phyloP scores from a whole-genome alignment of 1,139 yeast genomes.

The Schizosaccharomyces versatilis region DNA sequence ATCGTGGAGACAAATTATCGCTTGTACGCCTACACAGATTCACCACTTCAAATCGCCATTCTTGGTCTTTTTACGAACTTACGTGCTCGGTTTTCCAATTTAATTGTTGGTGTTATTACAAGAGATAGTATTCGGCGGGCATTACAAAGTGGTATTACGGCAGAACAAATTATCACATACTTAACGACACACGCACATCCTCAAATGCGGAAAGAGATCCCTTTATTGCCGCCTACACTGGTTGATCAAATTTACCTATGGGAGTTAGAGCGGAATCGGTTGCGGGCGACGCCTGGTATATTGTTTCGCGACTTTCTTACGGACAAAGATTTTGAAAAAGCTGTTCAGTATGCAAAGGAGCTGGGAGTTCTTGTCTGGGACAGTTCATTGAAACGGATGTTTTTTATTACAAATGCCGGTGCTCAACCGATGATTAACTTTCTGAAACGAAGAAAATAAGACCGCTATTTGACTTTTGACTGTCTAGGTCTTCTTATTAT shows the following conservation, averaged over 20 bases:
- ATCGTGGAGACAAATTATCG: conserved; percentile 87
- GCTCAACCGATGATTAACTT: conserved; percentile 68
- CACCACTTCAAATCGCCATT: conserved; percentile 87
- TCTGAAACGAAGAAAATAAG: conserved; percentile 36
- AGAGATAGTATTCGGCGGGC: conserved; percentile 81
- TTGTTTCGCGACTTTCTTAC: conserved; percentile 66
- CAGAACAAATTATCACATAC: conserved; percentile 80
- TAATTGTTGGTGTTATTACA: conserved; percentile 84
- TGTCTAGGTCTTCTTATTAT: too few species aligned
- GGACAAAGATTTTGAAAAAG: conserved; percentile 51
- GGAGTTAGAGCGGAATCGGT: conserved; percentile 90
- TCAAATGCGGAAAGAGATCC: conserved; percentile 43
- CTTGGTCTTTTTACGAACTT: conserved; percentile 69
- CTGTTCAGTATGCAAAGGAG: conserved; percentile 64
- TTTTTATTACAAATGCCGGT: conserved; percentile 74
- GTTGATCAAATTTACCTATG: conserved; percentile 86
- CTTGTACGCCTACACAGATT: conserved; percentile 72
- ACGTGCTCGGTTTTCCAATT: conserved; percentile 63
- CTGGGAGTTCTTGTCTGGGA: conserved; percentile 79
- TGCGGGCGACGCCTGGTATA: conserved; percentile 70
- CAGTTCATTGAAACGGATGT: conserved; percentile 41
- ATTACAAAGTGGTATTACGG: conserved; percentile 68
- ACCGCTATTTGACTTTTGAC: conserved; percentile 13
- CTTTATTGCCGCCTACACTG: conserved; percentile 73
- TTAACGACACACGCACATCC: conserved; percentile 86